phyloP scores from a whole-genome alignment of 164 flowering plant genomes.

The Vitis rupestris region DNA sequence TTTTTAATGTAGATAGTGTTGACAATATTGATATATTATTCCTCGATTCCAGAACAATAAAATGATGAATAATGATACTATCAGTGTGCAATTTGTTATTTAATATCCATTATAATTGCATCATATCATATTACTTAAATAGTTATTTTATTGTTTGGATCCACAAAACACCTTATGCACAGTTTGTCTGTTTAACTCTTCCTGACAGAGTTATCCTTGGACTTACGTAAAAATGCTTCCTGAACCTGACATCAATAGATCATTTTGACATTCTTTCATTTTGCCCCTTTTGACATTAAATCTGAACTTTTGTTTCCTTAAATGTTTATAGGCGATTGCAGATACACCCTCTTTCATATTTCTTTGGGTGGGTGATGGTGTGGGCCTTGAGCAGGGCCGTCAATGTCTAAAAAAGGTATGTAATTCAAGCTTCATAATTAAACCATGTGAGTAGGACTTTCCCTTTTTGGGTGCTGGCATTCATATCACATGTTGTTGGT shows the following conservation, averaged over 20 bases:
- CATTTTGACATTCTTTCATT: background rate
- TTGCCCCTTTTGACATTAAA: background rate
- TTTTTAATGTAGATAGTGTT: too few relatives aligned
- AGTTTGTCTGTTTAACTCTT: too few relatives aligned
- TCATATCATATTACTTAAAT: too few relatives aligned
- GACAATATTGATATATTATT: too few relatives aligned
- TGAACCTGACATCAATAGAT: background rate
- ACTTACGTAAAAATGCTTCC: background rate
- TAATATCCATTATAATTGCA: too few relatives aligned
- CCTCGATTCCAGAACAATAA: too few relatives aligned
- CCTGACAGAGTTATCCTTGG: background rate
- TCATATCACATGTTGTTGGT: background rate
- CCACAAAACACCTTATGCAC: too few relatives aligned
- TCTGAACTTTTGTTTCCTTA: constrained; percentile 1
- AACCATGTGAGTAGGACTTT: background rate
- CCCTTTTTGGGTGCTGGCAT: background rate
- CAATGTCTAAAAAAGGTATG: constrained; percentile 92
- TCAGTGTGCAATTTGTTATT: background rate
- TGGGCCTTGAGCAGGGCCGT: constrained; percentile 97
- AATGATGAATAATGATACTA: too few relatives aligned
- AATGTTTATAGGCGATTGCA: constrained; percentile 75
- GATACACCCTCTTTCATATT: constrained; percentile 97
- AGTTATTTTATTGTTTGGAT: too few relatives aligned
- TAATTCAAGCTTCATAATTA: background rate
- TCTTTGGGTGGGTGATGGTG: constrained; percentile 99